A percentile compares a stretch with the other conserved stretches of the same genome.
These are phyloP conservation scores for Paramecium tetraurelia DNA, from an alignment of 73 alveolate species.

Conservation along the genomic window DNA sequence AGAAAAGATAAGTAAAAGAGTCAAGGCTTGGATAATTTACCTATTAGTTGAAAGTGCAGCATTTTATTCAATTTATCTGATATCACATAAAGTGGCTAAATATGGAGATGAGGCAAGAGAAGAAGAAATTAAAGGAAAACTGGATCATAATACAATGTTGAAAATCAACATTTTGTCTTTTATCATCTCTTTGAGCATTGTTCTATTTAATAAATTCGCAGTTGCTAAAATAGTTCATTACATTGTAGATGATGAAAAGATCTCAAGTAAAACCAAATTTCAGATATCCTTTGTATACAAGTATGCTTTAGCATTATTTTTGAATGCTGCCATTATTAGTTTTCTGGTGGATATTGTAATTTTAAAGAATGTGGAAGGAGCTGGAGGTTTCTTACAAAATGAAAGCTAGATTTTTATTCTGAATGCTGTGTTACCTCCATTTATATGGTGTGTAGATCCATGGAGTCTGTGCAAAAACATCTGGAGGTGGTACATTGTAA, in stretches of 20 bases:
- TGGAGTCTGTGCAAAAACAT: constrained; percentile 30
- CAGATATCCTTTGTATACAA: constrained; percentile 33
- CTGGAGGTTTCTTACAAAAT: constrained; percentile 45
- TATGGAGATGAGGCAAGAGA: constrained; percentile 50
- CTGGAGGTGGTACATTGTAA: background rate
- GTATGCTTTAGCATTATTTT: constrained; percentile 31
- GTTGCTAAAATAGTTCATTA: constrained; percentile 48
- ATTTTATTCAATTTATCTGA: background rate
- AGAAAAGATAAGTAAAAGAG: constrained; percentile 4
- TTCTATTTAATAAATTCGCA: constrained; percentile 47
- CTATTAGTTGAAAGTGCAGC: constrained; percentile 12
- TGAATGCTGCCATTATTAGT: constrained; percentile 53
- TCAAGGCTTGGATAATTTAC: background rate
- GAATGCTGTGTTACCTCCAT: constrained; percentile 57
- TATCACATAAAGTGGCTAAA: constrained; percentile 8
- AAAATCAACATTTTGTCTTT: constrained; percentile 9
- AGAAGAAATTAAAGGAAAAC: constrained; percentile 41
- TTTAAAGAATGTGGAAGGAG: constrained; percentile 32
- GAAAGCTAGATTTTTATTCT: constrained; percentile 50
- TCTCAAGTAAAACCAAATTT: constrained; percentile 47
- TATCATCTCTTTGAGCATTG: constrained; percentile 26
- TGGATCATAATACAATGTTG: background rate
- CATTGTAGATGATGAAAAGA: constrained; percentile 50
- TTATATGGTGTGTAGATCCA: constrained; percentile 54
- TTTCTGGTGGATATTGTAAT: constrained; percentile 48